Evolutionary conservation across 2,329 filamentous ascomycete genomes (phyloP).

Genomic region (Blastomyces gilchristii): DNA sequence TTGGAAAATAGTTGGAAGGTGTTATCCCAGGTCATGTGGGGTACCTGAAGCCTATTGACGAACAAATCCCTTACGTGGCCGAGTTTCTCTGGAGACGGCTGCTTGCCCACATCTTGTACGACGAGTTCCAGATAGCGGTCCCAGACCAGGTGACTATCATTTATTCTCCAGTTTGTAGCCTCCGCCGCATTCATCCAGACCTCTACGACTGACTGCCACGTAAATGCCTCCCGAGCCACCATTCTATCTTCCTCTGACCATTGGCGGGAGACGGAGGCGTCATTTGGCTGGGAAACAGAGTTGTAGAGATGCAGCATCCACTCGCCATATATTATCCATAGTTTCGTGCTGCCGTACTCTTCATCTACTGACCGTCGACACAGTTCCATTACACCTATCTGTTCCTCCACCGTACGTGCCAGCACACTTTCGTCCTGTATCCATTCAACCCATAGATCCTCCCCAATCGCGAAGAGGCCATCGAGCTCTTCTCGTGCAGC

Average conservation of each 20-base stretch:
- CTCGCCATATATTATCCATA: constrained; percentile 54
- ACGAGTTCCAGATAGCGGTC: constrained; percentile 49
- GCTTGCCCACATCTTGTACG: constrained; percentile 42
- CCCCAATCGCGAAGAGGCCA: constrained; percentile 52
- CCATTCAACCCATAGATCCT: constrained; percentile 54
- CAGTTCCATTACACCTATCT: constrained; percentile 49
- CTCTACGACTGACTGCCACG: constrained; percentile 44
- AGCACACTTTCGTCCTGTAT: constrained; percentile 52
- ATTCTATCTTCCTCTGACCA: constrained; percentile 49
- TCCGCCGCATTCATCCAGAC: constrained; percentile 48
- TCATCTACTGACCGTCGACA: constrained; percentile 51
- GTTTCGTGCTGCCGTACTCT: constrained; percentile 49
- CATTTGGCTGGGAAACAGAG: constrained; percentile 31
- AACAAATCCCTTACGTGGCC: constrained; percentile 43
- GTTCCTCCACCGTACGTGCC: constrained; percentile 46
- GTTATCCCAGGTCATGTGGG: constrained; percentile 50
- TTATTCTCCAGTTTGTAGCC: constrained; percentile 50
- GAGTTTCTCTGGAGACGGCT: constrained; percentile 40
- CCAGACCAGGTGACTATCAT: constrained; percentile 53
- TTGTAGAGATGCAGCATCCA: constrained; percentile 50
- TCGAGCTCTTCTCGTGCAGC: constrained; percentile 49
- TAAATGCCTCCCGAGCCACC: constrained; percentile 51
- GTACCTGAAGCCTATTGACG: constrained; percentile 45
- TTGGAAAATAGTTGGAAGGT: constrained; percentile 51
- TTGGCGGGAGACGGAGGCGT: constrained; percentile 28